Evolutionary conservation across 768 basidiomycete genomes (phyloP), one percentile per base, ranked within the genome.

Genomic region (Tylopilus rubrobrunneus): DNA sequence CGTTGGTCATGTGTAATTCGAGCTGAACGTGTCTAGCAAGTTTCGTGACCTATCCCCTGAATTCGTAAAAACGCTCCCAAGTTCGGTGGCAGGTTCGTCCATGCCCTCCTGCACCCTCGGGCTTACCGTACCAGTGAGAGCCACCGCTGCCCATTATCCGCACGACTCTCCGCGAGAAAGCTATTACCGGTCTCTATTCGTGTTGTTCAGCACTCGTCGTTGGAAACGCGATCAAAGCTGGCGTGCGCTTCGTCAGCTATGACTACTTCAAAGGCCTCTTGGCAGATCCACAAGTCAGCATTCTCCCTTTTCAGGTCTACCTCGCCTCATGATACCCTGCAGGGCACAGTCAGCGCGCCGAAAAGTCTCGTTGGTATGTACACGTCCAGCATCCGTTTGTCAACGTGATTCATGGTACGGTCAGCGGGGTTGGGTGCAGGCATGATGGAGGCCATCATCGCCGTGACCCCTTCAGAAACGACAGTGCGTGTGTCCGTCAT

Each of bases 381-480:
- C 28, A 7, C 1, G 14, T 21, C 3, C 42, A 27, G 5, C 37
- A 3, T 45, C 0, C 6, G 0, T 27, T 17, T 41, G 25, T 45
- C 17, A 53, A 54, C 33, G 45, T 57, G 52, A 25, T 61, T 63
- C 42, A 62, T 45, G 6, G 7, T 15, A 45, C 47, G 8, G 19
- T 33, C 62, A 84, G 89, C 89, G 55, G 89, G 89, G 28, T 73
- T 91, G 11, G 87, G 87, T 31, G 96, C 96, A 2, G 96, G 96
- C 5, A 83, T 94, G 84, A 87, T 77, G 63, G 96, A 98, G 70
- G 92, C 96, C 1, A 67, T 98, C 23, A 83, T 98, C 52, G 96
- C 96, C 2, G 96, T 99, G 3, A 98, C 96, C 0, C 96, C 96
- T 3, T 94, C 92, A 12, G 96, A 99, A 70, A 98, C 96, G 0